phyloP scores from a whole-genome alignment of 768 basidiomycete species.

The Mycena chlorophos region DNA sequence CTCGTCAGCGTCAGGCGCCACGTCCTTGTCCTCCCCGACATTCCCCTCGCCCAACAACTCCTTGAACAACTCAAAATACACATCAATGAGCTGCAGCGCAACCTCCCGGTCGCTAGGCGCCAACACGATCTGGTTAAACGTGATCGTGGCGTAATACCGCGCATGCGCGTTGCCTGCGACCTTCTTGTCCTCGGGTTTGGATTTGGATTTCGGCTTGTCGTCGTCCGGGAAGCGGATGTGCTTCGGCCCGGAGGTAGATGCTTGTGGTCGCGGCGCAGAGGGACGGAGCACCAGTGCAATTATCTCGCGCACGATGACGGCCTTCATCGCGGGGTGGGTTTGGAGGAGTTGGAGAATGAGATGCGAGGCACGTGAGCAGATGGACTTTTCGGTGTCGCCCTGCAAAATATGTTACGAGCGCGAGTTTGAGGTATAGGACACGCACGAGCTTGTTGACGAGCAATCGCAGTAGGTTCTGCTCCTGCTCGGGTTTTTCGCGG shows the following conservation, averaged over 20 bases:
- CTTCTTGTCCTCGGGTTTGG: slow-evolving; percentile 35
- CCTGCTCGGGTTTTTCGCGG: slow-evolving; percentile 91
- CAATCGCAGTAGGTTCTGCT: slow-evolving; percentile 89
- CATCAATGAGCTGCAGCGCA: slow-evolving; percentile 75
- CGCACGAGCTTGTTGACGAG: slow-evolving; percentile 92
- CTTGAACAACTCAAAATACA: slow-evolving; percentile 94
- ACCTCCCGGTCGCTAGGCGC: slow-evolving; percentile 67
- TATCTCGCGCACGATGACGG: slow-evolving; percentile 84
- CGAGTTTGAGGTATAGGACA: slow-evolving; percentile 9
- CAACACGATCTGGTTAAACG: slow-evolving; percentile 91
- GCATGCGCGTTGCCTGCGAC: slow-evolving; percentile 65
- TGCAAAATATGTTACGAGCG: slow-evolving; percentile 28
- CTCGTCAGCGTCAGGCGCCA: slow-evolving; percentile 32
- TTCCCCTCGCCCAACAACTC: slow-evolving; percentile 74
- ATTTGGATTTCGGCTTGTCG: slow-evolving; percentile 31
- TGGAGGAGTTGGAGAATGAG: slow-evolving; percentile 89
- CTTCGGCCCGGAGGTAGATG: slow-evolving; percentile 38
- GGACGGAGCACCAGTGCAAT: slow-evolving; percentile 76
- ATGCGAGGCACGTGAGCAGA: slow-evolving; percentile 89
- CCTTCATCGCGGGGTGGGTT: slow-evolving; percentile 90
- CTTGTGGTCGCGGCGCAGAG: slow-evolving; percentile 36
- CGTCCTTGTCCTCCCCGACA: slow-evolving; percentile 29
- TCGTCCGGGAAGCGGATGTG: slow-evolving; percentile 58
- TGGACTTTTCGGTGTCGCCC: slow-evolving; percentile 87
- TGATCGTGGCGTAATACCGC: slow-evolving; percentile 89